Evolutionary conservation across 1,284 basidiomycete species (phyloP).

Genomic region (Golubevia pallescens): DNA sequence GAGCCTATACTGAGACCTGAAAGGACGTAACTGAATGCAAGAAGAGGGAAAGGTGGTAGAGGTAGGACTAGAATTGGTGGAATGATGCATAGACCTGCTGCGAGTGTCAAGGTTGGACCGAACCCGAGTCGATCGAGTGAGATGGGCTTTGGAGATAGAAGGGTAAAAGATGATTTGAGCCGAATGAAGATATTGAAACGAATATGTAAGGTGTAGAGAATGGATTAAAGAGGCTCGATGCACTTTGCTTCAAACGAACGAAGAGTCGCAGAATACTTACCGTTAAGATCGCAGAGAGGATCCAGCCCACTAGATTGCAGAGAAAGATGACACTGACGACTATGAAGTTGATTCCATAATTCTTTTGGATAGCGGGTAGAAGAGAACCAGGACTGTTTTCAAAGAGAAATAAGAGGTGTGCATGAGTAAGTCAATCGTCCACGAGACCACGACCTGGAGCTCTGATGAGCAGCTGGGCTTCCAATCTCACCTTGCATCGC

Average conservation of each 20-base stretch:
- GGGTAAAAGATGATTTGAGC: no score
- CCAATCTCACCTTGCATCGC: no score
- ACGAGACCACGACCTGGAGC: no score
- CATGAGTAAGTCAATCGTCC: no score
- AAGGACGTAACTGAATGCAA: constrained; percentile 26
- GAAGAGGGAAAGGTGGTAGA: constrained; percentile 30
- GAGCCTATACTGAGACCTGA: constrained; percentile 1
- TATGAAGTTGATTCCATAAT: constrained; percentile 25
- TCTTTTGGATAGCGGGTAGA: constrained; percentile 27
- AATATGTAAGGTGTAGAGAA: no score
- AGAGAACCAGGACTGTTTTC: constrained; percentile 33
- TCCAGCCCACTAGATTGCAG: constrained; percentile 29
- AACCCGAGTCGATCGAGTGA: constrained; percentile 25
- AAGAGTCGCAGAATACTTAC: no score
- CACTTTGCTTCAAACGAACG: no score
- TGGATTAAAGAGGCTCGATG: no score
- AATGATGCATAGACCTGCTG: constrained; percentile 17
- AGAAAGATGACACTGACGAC: constrained; percentile 34
- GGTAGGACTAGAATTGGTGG: constrained; percentile 24
- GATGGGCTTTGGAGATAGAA: constrained; percentile 2
- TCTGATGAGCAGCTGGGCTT: no score
- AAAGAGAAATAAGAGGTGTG: no score
- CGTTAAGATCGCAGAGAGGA: constrained; percentile 21
- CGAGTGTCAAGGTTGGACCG: constrained; percentile 23
- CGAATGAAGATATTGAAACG: no score